phyloP scores from a whole-genome alignment of 2,329 filamentous ascomycete genomes.

The Penicillium sp. region DNA sequence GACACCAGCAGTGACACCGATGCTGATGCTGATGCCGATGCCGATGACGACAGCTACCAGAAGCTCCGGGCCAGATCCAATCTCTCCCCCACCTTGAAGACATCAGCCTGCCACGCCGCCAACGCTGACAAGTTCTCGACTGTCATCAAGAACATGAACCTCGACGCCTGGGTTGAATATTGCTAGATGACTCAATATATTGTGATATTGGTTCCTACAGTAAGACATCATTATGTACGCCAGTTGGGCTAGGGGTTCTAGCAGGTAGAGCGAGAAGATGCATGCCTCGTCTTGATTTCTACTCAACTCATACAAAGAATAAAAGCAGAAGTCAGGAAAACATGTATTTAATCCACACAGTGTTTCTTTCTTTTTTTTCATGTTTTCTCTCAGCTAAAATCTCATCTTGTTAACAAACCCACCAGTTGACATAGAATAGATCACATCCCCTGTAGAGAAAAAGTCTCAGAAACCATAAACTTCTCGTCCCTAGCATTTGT shows the following conservation, averaged over 20 bases:
- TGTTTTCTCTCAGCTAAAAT: no score
- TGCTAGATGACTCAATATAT: slow-evolving; percentile 38
- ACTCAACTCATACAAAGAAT: neutral
- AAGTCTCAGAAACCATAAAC: neutral
- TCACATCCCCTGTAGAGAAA: neutral
- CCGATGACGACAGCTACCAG: no score
- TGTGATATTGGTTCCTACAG: neutral
- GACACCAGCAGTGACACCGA: no score
- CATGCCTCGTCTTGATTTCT: no score
- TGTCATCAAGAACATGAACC: slow-evolving; percentile 62
- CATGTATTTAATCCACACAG: neutral
- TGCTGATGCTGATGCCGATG: no score
- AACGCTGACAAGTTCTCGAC: slow-evolving; percentile 58
- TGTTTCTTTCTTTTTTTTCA: no score
- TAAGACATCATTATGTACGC: neutral
- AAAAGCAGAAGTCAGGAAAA: neutral
- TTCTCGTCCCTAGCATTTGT: neutral
- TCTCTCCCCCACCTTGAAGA: slow-evolving; percentile 25
- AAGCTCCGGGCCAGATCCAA: neutral
- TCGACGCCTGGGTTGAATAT: slow-evolving; percentile 62
- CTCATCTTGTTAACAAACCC: neutral
- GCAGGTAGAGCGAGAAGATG: no score
- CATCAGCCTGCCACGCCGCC: slow-evolving; percentile 48
- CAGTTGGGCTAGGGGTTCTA: no score
- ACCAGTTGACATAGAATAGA: neutral